Evolutionary conservation across 2,329 filamentous ascomycete genomes (phyloP), one percentile per base, ranked within the genome.

Genomic region (Podosphaera fusca): DNA sequence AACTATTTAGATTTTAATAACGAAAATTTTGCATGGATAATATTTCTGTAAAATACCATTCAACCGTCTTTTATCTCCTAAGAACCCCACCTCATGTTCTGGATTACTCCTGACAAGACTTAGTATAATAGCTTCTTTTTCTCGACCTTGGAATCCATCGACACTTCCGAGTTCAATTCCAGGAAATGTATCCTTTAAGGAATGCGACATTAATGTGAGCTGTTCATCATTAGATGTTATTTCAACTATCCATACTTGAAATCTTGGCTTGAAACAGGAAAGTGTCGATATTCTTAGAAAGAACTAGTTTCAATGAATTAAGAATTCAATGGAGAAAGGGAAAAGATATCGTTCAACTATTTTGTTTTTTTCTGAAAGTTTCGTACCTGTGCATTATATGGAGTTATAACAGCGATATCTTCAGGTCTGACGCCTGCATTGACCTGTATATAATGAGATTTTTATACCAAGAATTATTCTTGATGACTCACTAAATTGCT

Each of bases 81-180:
- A 72, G 66, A 98, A 98, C 8, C 92, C 92, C 12, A 96, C 89
- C 68, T 96, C 88, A 55, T 82, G 80, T 54, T 88, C 79, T 4
- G 80, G 63, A 67, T 98, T 98, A 70, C 89, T 95, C 62, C 92
- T 78, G 58, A 98, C 92, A n/a, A 96, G 76, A 69, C 84, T 94
- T 55, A 98, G 82, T 45, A 98, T 78, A 14, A 98, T 83, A 2
- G 87, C 92, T 69, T 98, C 92, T 70, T 98, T 98, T 70, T 98
- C 92, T 21, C 92, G 80, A 38, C 92, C 92, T 69, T 98, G 92
- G 68, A 98, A 98, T 1, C 90, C 92, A 69, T 98, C 92, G 1
- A 98, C 87, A 64, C 87, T 95, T 38, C 92, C 92, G n/a, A 98
- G 75, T 69, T 98, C 92, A 55, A 98, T 80, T 10, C 84, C 87